Base-by-base conservation (phyloP, 345 rosid species). In the Lepidium didymum region DNA sequence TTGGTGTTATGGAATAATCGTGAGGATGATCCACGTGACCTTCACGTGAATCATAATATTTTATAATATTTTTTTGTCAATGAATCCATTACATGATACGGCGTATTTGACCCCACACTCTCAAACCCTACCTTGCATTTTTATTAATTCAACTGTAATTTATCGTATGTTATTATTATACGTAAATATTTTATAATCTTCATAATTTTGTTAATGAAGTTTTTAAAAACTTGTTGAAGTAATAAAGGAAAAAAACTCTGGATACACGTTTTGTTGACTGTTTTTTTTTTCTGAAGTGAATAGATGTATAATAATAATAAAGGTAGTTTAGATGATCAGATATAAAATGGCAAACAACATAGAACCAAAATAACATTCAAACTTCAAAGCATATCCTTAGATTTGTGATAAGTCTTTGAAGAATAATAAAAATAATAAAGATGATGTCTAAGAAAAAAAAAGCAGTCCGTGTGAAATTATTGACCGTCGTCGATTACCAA, bases 361-460 rank as follows among this genome's bases (percentile, higher is more conserved):
- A 72, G 29, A n/a, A 72, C 76, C 76, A 72, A 72, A 56, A 64
- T 56, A 72, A 72, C 65, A 64, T 38, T 72, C 70, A 72, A 64
- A 29, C 18, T 38, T 72, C 70, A 72, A 64, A 29, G 14, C 36
- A 14, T 64, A 64, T 31, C 44, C 52, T 46, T 64, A 38, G 27
- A 63, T 6, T 12, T 41, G 50, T 64, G 58, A 46, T 47, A 27
- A 27, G 31, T 27, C 31, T 27, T 27, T 4, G 0, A 27, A 4
- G 0, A 27, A 27, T 27, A 19, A 27, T n/a, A n/a, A n/a, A n/a
- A n/a, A n/a, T n/a, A n/a, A 72, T 13, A 9, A 27, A n/a, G 43
- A 37, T 64, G 62, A 19, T 53, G 64, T 27, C 4, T 19, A 45
- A 72, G 51, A 70, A 61, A 36, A 51, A 19, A 21, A 56, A 31